Evolutionary conservation across 2,329 filamentous ascomycete species (phyloP).

Genomic region (Ascochyta koolunga): DNA sequence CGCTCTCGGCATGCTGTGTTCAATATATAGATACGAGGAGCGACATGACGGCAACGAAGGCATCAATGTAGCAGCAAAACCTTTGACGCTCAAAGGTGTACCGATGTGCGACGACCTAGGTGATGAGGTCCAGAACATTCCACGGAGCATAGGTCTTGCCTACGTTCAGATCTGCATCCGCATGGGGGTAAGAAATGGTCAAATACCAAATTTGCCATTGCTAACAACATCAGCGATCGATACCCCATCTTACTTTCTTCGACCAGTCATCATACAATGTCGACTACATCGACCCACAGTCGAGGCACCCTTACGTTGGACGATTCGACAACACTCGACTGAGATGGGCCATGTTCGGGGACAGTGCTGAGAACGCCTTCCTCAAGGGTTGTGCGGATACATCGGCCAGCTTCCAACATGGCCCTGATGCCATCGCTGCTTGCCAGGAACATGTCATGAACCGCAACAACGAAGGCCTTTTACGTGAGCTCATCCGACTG

Average conservation of each 20-base stretch:
- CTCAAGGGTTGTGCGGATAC: constrained; percentile 36
- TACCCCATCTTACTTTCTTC: constrained; percentile 61
- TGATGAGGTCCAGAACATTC: constrained; percentile 59
- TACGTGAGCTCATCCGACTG: constrained; percentile 30
- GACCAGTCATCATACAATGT: constrained; percentile 63
- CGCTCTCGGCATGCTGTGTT: constrained; percentile 60
- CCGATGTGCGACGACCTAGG: constrained; percentile 60
- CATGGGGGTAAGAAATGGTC: constrained; percentile 47
- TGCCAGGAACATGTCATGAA: constrained; percentile 38
- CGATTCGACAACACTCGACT: constrained; percentile 33
- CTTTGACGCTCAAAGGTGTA: constrained; percentile 48
- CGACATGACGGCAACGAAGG: constrained; percentile 61
- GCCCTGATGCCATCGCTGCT: constrained; percentile 32
- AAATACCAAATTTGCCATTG: too few relatives aligned
- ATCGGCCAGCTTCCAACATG: constrained; percentile 34
- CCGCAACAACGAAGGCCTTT: constrained; percentile 31
- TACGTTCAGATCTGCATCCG: constrained; percentile 61
- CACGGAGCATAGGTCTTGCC: constrained; percentile 57
- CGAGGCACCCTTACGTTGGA: constrained; percentile 55
- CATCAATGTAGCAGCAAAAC: constrained; percentile 46
- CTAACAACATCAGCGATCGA: constrained; percentile 42
- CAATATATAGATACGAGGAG: constrained; percentile 61
- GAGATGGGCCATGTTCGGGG: constrained; percentile 35
- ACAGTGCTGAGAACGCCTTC: constrained; percentile 33
- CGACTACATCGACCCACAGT: constrained; percentile 57